Base-by-base conservation (phyloP, 2,329 filamentous ascomycete genomes). In the Setomelanomma holmii region DNA sequence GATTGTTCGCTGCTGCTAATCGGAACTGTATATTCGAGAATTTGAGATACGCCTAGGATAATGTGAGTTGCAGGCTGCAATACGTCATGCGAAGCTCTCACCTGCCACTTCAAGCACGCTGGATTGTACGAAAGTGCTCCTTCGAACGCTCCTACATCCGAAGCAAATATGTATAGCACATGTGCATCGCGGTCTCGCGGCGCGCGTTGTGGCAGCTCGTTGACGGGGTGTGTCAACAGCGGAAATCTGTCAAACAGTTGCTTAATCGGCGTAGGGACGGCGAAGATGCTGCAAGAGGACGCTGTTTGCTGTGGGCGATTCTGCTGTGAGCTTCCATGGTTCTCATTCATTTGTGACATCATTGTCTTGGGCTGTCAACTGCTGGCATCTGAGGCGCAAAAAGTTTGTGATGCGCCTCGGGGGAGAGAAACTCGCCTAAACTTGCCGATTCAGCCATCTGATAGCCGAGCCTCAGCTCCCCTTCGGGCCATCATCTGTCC, bases 21-120 rank as follows among this genome's bases (percentile, higher is more conserved):
- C 80, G 79, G 72, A 93, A 89, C 4, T 85, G 76, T 52, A 96
- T 80, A 35, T 83, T 83, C 44, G 86, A 83, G 65, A 97, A 90
- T 65, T 86, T 90, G 56, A 99, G 82, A 74, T 91, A 95, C 23
- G 92, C 87, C 91, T 96, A 55, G n/a, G 46, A 53, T 34, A 45
- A 16, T 47, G 39, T 62, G 35, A 58, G 54, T 46, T 51, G 21
- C 41, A 45, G 45, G 45, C 43, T 44, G 34, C 27, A 24, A 22
- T 40, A 16, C 20, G 12, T 14, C 12, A 40, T 8, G 16, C 40
- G 42, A 20, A 22, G 14, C 14, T 36, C 85, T 62, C 66, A 93
- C 91, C 89, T 98, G 95, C 92, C 92, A 98, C 80, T 93, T 96
- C 68, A 98, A 80, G 79, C 95, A 99, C 52, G 87, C 86, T 10